Evolutionary conservation across 1,139 yeast species (phyloP), one percentile per base, ranked within the genome.

Genomic region (Suhomyces guaymorum): DNA sequence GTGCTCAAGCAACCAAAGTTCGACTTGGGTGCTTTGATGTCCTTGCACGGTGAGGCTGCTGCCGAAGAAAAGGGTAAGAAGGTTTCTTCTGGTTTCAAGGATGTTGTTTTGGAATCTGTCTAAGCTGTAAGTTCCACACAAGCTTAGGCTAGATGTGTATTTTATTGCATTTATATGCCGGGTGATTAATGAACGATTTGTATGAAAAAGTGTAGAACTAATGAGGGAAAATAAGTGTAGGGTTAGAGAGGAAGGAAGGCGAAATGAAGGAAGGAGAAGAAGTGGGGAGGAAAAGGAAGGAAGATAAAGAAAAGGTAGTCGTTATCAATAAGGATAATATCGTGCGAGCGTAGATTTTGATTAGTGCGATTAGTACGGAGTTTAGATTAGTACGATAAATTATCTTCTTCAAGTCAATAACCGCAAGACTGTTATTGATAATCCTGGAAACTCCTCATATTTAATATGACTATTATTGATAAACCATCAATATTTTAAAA

Each of bases 51-150:
- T 59, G 76, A 70, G 59, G 70, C 67, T 49, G 52, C 71, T 42
- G 39, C 75, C 54, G 75, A 70, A 57, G 75, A 70, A 58, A 69
- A 70, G 61, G 76, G 76, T 51, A 70, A 70, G 63, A 70, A 70
- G 62, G 73, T 70, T 44, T 55, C 73, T 44, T 56, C 71, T 48
- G 73, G 70, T 52, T 67, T 70, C 68, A 70, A 70, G 63, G 76
- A 70, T 57, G 76, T 70, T 57, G 73, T 70, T 52, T 69, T 70
- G 62, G 76, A 55, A 43, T 36, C 52, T 32, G 61, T 55, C 38
- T 55, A 54, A 44, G 22, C 21, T 15, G 18, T 5, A n/a, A 9
- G 12, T 4, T 15, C 27, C 27, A 14, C 5, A 14, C 19, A 17
- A 15, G 7, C 26, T 28, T 24, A 21, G n/a, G n/a, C n/a, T n/a